Evolutionary conservation across 805 yeast species (phyloP).

Genomic region (Myxozyma neotropica): DNA sequence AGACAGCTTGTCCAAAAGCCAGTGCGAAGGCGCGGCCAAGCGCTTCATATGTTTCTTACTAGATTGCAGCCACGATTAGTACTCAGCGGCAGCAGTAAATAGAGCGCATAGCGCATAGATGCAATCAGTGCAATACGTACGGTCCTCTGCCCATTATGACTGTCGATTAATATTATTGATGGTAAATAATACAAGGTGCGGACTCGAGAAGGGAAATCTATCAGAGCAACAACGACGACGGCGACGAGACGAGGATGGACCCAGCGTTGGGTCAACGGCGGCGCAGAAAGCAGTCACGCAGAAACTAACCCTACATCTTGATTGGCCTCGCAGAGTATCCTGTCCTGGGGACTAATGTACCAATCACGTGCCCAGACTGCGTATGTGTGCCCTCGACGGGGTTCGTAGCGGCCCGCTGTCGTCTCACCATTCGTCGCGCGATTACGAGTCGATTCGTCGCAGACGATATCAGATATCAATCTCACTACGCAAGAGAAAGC

Average conservation of each 20-base stretch:
- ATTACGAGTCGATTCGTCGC: too few species aligned
- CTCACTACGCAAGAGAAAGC: background rate
- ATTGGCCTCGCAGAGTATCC: too few species aligned
- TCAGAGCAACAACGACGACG: background rate
- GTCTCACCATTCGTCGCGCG: too few species aligned
- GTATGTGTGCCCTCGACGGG: too few species aligned
- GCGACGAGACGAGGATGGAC: background rate
- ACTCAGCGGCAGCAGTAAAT: background rate
- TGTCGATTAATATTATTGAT: constrained; percentile 6
- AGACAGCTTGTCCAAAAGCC: constrained; percentile 99
- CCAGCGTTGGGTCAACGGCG: background rate
- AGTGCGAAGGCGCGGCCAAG: constrained; percentile 99
- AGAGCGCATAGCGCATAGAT: too few species aligned
- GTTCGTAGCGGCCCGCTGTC: background rate
- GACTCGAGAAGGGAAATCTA: background rate
- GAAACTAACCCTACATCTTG: background rate
- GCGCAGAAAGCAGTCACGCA: constrained; percentile 6
- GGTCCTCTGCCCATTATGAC: constrained; percentile 35
- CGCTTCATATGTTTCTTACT: constrained; percentile 95
- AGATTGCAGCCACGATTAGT: background rate
- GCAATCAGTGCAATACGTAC: constrained; percentile 17
- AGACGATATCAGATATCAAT: too few species aligned
- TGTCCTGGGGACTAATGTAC: too few species aligned
- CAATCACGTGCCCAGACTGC: background rate
- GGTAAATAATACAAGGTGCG: constrained; percentile 11